Evolutionary conservation across 2,329 filamentous ascomycete species (phyloP).

Genomic region (Cladosporium sp.): DNA sequence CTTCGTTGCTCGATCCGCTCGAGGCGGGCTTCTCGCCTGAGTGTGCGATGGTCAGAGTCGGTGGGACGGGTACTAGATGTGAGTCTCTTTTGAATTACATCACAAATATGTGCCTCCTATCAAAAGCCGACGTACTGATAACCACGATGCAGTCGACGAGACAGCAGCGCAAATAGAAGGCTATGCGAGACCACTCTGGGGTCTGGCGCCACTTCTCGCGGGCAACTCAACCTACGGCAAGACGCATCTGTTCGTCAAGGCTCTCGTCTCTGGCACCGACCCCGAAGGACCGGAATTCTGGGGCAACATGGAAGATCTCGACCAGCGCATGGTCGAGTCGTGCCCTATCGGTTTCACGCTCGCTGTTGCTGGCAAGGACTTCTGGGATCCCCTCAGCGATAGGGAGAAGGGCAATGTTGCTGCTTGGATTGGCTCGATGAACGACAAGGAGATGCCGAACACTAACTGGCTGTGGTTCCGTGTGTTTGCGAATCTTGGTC

Average conservation of each 20-base stretch:
- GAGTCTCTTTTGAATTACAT: conserved; percentile 14
- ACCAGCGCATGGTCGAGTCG: conserved; percentile 85
- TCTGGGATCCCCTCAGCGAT: conserved; percentile 68
- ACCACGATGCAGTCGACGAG: conserved; percentile 60
- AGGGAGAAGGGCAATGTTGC: conserved; percentile 68
- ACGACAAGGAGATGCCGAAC: conserved; percentile 69
- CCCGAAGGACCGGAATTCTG: conserved; percentile 72
- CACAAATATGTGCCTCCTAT: background rate
- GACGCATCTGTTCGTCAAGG: conserved; percentile 68
- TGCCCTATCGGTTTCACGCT: conserved; percentile 76
- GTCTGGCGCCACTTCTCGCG: conserved; percentile 68
- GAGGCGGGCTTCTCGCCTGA: conserved; percentile 70
- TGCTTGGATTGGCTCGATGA: conserved; percentile 74
- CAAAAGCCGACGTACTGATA: background rate
- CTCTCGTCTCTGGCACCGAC: conserved; percentile 70
- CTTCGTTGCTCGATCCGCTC: conserved; percentile 67
- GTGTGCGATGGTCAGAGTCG: conserved; percentile 67
- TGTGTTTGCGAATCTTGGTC: conserved; percentile 77
- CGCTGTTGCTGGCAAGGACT: conserved; percentile 63
- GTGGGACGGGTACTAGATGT: conserved; percentile 70
- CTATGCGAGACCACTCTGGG: conserved; percentile 75
- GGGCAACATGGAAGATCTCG: conserved; percentile 73
- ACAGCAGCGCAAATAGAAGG: conserved; percentile 77
- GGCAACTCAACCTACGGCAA: conserved; percentile 67
- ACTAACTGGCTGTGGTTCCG: conserved; percentile 83